Evolutionary conservation across 805 yeast genomes (phyloP), one percentile per base, ranked within the genome.

Genomic region (Metschnikowia aberdeeniae): DNA sequence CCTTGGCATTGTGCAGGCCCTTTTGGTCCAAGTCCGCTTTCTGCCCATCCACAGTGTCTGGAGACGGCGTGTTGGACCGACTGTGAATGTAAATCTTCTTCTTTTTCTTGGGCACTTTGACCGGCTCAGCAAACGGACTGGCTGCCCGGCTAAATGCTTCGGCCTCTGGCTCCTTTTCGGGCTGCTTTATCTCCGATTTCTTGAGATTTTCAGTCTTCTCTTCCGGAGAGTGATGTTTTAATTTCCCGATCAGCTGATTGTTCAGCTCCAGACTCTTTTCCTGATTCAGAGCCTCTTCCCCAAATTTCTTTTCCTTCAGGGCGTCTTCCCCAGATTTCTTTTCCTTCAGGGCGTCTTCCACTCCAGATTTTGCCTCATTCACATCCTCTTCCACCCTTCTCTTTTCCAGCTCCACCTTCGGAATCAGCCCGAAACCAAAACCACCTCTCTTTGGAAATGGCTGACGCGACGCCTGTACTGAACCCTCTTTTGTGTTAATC

Each of bases 31-130:
- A 36, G 11, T 31, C 32, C 7, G 26, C 26, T 7, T 13, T 14
- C 10, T 32, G 6, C 11, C 24, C 12, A 4, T 17, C 36, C 9
- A 14, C 11, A 11, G 39, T 32, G 5, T 37, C 40, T 5, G 53
- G 44, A 10, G 53, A 42, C 19, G 45, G 46, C n/a, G 50, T 26
- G 17, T 26, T 48, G 39, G 47, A 31, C 3, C 46, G 26, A 32
- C 48, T 50, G 52, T 63, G 68, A 19, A 64, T 59, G 51, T 64
- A 64, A 19, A 62, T 57, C 43, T 60, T 62, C 53, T 61, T 63
- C 41, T 57, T 60, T 52, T 59, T 56, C 46, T 59, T 61, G 9
- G 47, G 17, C 32, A 34, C 10, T 24, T 42, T 37, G 30, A 42
- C 12, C 4, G 55, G 46, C 19, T 51, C 35, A 3, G 55, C 44